phyloP scores from a whole-genome alignment of 305 asterid species.

The Striga hermonthica region DNA sequence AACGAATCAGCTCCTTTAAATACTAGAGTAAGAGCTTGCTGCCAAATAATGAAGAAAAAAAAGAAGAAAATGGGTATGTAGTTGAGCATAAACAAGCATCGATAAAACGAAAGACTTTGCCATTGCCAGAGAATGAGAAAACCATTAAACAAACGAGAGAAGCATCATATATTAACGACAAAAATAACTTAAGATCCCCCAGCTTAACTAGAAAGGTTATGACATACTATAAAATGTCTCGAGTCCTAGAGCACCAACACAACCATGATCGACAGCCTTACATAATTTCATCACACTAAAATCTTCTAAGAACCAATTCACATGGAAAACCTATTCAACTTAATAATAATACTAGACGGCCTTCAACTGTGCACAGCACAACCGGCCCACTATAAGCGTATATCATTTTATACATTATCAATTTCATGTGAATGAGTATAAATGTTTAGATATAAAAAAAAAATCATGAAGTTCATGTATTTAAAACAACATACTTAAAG shows the following conservation, averaged over 20 bases:
- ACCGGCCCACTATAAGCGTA: no score
- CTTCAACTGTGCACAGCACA: no score
- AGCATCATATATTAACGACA: not conserved
- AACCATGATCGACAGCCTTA: not conserved
- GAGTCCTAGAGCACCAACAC: not conserved
- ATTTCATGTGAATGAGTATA: no score
- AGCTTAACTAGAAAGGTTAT: not conserved
- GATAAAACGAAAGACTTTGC: not conserved
- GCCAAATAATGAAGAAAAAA: slow-evolving; percentile 14
- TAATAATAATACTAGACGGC: no score
- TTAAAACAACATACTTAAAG: no score
- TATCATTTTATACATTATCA: no score
- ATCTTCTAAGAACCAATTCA: not conserved
- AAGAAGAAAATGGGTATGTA: slow-evolving; percentile 8
- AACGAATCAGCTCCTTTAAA: slow-evolving; percentile 74
- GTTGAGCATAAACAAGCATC: not conserved
- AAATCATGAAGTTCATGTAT: no score
- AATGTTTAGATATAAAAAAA: no score
- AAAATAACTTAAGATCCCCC: slow-evolving; percentile 12
- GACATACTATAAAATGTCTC: not conserved
- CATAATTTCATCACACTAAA: not conserved
- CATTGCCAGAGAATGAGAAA: not conserved
- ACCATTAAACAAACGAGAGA: no score
- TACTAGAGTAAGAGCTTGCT: slow-evolving; percentile 61
- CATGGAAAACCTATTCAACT: no score